A percentile compares a stretch with the other conserved stretches of the same genome.
phyloP scores from a whole-genome alignment of 257 asterid genomes.

The Rubia yunnanensis region DNA sequence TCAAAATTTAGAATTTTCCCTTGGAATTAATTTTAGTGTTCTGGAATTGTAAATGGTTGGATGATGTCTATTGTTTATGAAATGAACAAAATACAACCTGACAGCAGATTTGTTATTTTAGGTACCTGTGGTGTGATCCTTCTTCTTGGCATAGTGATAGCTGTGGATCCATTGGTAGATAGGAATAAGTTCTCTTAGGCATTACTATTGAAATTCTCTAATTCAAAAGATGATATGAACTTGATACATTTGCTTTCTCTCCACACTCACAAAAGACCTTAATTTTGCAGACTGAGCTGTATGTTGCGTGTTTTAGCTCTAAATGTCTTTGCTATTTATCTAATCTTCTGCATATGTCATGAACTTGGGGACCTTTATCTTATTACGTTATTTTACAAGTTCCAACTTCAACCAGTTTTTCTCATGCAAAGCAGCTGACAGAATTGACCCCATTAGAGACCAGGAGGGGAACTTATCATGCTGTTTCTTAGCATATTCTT shows the following conservation, averaged over 20 bases:
- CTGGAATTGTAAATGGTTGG: neutral
- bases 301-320: no score
- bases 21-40: neutral
- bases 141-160: neutral
- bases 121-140: neutral
- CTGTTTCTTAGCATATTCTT: neutral
- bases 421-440: neutral
- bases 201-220: neutral
- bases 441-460: no score
- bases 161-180: neutral
- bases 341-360: neutral
- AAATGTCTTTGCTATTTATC: no score
- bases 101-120: neutral
- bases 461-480: neutral
- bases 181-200: no score
- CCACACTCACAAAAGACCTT: neutral
- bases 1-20: constrained; percentile 4
- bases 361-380: neutral
- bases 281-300: no score
- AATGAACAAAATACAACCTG: neutral
- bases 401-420: neutral
- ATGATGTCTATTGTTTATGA: neutral
- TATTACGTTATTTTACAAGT: neutral
- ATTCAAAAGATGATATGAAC: neutral
- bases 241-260: neutral